A percentile compares a stretch with the other conserved stretches of the same genome.
Evolutionary conservation across 176 grass and related monocot genomes (phyloP).

Genomic region (Hsuehochloa calcarea): DNA sequence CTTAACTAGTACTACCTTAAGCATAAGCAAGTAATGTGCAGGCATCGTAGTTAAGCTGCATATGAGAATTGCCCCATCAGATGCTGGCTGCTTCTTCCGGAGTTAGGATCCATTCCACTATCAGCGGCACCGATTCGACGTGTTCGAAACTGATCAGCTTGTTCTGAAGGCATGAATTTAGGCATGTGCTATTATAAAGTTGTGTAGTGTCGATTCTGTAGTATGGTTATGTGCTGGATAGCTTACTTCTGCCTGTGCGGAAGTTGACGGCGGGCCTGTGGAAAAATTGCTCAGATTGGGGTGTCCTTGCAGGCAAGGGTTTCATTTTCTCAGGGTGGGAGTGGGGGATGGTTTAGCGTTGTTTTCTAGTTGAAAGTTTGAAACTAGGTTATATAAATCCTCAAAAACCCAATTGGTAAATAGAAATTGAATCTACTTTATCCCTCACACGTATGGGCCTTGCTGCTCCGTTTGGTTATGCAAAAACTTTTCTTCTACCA

Average conservation of each 20-base stretch:
- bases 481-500: not conserved
- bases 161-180: not conserved
- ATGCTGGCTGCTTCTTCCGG: not conserved
- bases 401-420: not conserved
- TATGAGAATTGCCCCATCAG: not conserved
- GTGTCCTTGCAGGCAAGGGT: not conserved
- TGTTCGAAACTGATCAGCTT: not conserved
- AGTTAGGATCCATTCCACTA: not conserved
- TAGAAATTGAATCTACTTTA: not conserved
- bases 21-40: not conserved
- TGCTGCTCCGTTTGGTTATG: not conserved
- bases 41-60: not conserved
- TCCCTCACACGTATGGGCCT: not conserved
- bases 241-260: not conserved
- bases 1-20: not conserved
- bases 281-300: not conserved
- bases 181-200: not conserved
- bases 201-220: not conserved
- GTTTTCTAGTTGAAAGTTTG: not conserved
- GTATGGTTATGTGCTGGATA: not conserved
- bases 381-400: not conserved
- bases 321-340: not conserved
- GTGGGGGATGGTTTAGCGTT: not conserved
- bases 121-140: not conserved
- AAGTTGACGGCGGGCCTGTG: not conserved